phyloP scores from a whole-genome alignment of 108 stramenopile genomes.

The Conticribra guillardii region DNA sequence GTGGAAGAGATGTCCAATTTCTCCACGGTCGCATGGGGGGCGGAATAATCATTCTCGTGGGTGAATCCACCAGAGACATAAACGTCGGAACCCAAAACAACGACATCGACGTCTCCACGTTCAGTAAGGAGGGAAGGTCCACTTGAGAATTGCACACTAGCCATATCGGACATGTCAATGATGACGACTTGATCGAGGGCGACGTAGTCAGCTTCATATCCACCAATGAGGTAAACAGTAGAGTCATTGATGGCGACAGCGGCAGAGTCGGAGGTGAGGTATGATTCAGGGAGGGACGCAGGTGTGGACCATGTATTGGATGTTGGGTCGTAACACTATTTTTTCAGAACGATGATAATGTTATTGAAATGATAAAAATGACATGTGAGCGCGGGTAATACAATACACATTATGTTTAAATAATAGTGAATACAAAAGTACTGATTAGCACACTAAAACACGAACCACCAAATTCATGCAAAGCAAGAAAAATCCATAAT shows the following conservation, averaged over 20 bases:
- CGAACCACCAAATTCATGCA: neutral
- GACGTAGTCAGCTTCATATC: conserved; percentile 58
- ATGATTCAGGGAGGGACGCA: conserved; percentile 39
- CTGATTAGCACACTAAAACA: too few relatives aligned
- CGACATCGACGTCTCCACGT: conserved; percentile 63
- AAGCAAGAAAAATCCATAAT: neutral
- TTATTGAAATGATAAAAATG: neutral
- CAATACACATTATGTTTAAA: too few relatives aligned
- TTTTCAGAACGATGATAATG: neutral
- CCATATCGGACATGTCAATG: conserved; percentile 23
- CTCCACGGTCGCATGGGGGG: conserved; percentile 55
- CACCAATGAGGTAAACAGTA: conserved; percentile 61
- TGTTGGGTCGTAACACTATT: conserved; percentile 53
- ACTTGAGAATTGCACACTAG: conserved; percentile 22
- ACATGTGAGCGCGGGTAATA: neutral
- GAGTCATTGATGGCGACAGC: conserved; percentile 28
- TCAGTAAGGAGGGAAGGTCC: conserved; percentile 27
- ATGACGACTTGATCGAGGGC: conserved; percentile 34
- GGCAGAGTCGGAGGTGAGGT: conserved; percentile 52
- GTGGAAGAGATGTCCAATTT: conserved; percentile 30
- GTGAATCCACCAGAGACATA: conserved; percentile 73
- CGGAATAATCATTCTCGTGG: conserved; percentile 52
- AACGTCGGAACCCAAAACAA: conserved; percentile 17
- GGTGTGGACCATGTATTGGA: conserved; percentile 59
- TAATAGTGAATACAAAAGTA: too few relatives aligned